phyloP scores from a whole-genome alignment of 2,329 filamentous ascomycete species.

The Diaporthe australafricana region DNA sequence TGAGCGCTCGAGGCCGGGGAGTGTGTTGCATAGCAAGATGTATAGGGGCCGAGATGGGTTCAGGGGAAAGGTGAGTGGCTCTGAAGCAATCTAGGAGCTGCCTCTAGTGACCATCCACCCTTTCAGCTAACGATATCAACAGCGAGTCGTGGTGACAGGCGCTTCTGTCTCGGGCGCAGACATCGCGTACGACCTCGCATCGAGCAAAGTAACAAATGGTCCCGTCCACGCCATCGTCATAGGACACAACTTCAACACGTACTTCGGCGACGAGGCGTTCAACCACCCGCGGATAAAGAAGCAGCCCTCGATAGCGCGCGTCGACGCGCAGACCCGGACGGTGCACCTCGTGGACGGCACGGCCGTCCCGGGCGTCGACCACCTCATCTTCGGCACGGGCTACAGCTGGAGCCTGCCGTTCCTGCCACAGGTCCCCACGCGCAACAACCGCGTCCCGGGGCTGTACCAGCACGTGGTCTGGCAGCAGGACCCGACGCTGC shows the following conservation, averaged over 20 bases:
- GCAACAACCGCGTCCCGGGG: constrained; percentile 66
- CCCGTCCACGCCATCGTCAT: constrained; percentile 43
- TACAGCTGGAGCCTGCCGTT: constrained; percentile 75
- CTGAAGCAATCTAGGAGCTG: not conserved
- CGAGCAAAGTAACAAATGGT: constrained; percentile 34
- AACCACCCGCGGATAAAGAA: constrained; percentile 41
- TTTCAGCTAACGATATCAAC: not conserved
- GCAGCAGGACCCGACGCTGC: constrained; percentile 62
- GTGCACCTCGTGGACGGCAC: constrained; percentile 69
- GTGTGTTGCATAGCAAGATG: constrained; percentile 66
- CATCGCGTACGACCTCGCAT: constrained; percentile 51
- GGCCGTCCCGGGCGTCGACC: constrained; percentile 64
- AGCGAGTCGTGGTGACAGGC: constrained; percentile 72
- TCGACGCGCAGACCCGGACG: constrained; percentile 41
- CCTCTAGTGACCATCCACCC: not conserved
- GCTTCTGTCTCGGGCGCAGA: constrained; percentile 75
- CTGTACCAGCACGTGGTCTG: constrained; percentile 71
- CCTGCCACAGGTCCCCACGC: constrained; percentile 60
- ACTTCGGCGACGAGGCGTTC: constrained; percentile 45
- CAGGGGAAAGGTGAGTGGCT: constrained; percentile 54
- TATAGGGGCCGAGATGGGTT: constrained; percentile 60
- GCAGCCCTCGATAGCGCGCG: constrained; percentile 34
- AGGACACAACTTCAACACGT: constrained; percentile 43
- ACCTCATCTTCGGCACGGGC: constrained; percentile 75
- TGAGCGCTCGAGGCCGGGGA: constrained; percentile 57